Conservation (phyloP, 805 yeast species). For the Torulaspora microellipsoides region DNA sequence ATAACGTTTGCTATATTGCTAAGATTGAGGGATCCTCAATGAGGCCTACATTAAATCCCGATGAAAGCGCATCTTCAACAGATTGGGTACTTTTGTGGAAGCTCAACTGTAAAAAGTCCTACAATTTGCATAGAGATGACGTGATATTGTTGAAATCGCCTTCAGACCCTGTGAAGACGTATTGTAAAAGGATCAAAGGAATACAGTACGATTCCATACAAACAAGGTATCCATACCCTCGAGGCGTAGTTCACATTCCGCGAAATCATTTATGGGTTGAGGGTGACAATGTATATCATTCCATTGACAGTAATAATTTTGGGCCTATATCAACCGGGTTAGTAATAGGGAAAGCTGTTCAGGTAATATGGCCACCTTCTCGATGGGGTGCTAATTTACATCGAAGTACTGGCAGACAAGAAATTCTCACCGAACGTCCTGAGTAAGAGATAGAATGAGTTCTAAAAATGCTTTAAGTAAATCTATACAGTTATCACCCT, state of each 20-base stretch:
- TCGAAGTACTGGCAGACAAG: conserved; percentile 23
- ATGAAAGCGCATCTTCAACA: conserved; percentile 38
- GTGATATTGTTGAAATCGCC: conserved; percentile 79
- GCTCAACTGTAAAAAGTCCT: conserved; percentile 46
- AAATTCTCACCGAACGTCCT: conserved; percentile 8
- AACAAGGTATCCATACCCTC: conserved; percentile 62
- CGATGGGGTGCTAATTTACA: conserved; percentile 43
- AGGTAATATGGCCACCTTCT: conserved; percentile 64
- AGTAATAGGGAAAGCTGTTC: conserved; percentile 68
- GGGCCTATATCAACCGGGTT: conserved; percentile 85
- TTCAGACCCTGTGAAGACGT: conserved; percentile 64
- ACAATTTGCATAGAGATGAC: conserved; percentile 55
- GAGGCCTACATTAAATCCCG: conserved; percentile 86
- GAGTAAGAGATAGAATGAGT: conserved; percentile 2
- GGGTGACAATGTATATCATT: conserved; percentile 78
- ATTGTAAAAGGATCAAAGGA: conserved; percentile 77
- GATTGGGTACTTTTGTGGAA: conserved; percentile 72
- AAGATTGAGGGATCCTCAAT: conserved; percentile 77
- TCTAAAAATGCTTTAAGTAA: neutral
- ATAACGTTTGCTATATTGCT: conserved; percentile 68
- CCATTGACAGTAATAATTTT: conserved; percentile 79
- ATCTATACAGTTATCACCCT: conserved; percentile 1
- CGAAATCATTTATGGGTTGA: conserved; percentile 89
- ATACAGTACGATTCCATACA: conserved; percentile 63
- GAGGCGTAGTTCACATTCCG: conserved; percentile 58